Evolutionary conservation across 495 filamentous ascomycete species (phyloP).

Genomic region (Lophiostoma macrostomum): DNA sequence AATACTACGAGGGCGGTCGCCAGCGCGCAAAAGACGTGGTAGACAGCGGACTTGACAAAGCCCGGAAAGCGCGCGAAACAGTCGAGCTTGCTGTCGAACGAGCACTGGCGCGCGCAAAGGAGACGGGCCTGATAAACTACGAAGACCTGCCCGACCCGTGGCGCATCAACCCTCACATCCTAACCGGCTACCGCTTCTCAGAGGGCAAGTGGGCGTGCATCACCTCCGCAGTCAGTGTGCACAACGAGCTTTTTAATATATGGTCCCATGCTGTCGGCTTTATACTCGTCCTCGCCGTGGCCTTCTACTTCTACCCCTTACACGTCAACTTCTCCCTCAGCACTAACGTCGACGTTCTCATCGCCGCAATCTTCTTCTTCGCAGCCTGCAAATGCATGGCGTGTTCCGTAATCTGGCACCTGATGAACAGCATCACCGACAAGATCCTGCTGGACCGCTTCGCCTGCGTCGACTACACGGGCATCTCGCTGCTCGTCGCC

Average conservation of each 20-base stretch:
- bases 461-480: conserved; percentile 97
- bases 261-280: conserved; percentile 93
- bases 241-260: conserved; percentile 95
- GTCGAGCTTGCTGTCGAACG: conserved; percentile 70
- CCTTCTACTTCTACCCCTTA: conserved; percentile 94
- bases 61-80: conserved; percentile 72
- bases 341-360: conserved; percentile 79
- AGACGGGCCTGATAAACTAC: conserved; percentile 81
- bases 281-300: conserved; percentile 78
- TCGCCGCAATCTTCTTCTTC: conserved; percentile 94
- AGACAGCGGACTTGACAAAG: conserved; percentile 79
- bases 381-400: conserved; percentile 93
- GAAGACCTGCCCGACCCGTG: conserved; percentile 88
- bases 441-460: conserved; percentile 89
- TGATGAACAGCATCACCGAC: conserved; percentile 92
- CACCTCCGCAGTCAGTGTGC: conserved; percentile 73
- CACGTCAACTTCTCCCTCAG: conserved; percentile 81
- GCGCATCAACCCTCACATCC: conserved; percentile 92
- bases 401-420: conserved; percentile 96
- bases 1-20: conserved; percentile 66
- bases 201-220: conserved; percentile 84
- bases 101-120: conserved; percentile 73
- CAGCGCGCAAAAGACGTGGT: conserved; percentile 73
- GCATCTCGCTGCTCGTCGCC: conserved; percentile 93
- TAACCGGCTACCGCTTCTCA: conserved; percentile 86